phyloP scores from a whole-genome alignment of 371 early-diverging fungal genomes.

The Mortierella sp. region DNA sequence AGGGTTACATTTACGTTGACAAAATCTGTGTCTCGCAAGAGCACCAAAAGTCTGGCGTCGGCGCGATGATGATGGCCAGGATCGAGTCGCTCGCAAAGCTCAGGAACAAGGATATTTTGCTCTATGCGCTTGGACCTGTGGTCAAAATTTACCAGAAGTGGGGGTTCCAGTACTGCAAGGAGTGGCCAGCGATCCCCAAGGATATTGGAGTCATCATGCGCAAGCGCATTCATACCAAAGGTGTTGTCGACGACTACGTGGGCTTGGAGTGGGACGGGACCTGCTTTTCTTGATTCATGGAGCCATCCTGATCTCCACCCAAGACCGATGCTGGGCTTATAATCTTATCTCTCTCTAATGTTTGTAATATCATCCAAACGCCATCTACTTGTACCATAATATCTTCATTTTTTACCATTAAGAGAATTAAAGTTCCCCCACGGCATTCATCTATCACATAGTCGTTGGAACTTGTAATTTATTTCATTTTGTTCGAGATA shows the following conservation, averaged over 20 bases:
- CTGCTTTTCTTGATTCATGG: slow-evolving; percentile 7
- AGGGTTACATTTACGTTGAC: slow-evolving; percentile 57
- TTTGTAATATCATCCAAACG: neutral
- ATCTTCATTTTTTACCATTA: no score
- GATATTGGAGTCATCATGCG: slow-evolving; percentile 57
- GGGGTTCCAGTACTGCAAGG: slow-evolving; percentile 57
- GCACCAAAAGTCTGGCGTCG: slow-evolving; percentile 55
- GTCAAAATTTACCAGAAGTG: slow-evolving; percentile 50
- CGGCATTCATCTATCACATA: no score
- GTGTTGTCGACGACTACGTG: slow-evolving; percentile 37
- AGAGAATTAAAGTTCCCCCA: no score
- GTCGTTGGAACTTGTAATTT: no score
- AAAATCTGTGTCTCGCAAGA: slow-evolving; percentile 56
- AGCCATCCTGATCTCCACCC: neutral
- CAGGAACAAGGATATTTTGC: slow-evolving; percentile 53
- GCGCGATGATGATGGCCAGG: slow-evolving; percentile 50
- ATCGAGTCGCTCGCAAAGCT: slow-evolving; percentile 36
- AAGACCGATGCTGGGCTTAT: no score
- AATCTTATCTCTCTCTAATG: neutral
- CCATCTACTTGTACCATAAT: neutral
- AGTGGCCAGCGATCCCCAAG: slow-evolving; percentile 48
- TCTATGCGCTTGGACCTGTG: slow-evolving; percentile 57
- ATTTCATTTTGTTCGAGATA: no score
- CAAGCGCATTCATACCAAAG: slow-evolving; percentile 42
- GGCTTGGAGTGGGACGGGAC: slow-evolving; percentile 53